A percentile compares a stretch with the other conserved stretches of the same genome.
These are phyloP conservation scores for Candida sphagnicola DNA, from an alignment of 805 yeast species.

Conservation along the genomic window DNA sequence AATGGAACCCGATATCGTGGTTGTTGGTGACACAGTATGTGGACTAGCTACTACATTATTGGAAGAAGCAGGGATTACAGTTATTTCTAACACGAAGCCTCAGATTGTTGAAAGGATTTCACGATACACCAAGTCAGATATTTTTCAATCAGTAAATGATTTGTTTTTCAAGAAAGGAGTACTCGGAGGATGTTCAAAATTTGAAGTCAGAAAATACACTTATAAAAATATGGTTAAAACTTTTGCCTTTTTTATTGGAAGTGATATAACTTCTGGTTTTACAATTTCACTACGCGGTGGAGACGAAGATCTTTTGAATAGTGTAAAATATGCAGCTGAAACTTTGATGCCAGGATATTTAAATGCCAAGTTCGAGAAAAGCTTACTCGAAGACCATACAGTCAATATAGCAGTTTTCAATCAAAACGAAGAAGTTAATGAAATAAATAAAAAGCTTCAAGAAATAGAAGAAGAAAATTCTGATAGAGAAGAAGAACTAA, in stretches of 20 bases:
- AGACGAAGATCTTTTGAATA: constrained; percentile 53
- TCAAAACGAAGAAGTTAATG: constrained; percentile 10
- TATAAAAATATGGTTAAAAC: constrained; percentile 58
- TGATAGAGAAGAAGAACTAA: constrained; percentile 9
- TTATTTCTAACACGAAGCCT: constrained; percentile 75
- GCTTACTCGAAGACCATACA: constrained; percentile 22
- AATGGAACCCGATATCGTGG: constrained; percentile 71
- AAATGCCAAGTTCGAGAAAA: constrained; percentile 71
- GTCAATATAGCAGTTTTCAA: constrained; percentile 10
- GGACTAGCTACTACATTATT: constrained; percentile 75
- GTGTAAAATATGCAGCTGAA: constrained; percentile 74
- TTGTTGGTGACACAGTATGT: constrained; percentile 75
- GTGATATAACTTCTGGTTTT: constrained; percentile 69
- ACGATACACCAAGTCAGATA: constrained; percentile 76
- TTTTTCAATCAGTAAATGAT: constrained; percentile 82
- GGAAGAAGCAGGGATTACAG: constrained; percentile 73
- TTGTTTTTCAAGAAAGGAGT: constrained; percentile 56
- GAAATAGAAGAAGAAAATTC: constrained; percentile 10
- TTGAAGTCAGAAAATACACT: constrained; percentile 67
- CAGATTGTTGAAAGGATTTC: constrained; percentile 78
- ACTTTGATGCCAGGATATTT: constrained; percentile 76
- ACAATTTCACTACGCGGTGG: constrained; percentile 87
- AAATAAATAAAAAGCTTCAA: constrained; percentile 9
- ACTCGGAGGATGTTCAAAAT: constrained; percentile 69
- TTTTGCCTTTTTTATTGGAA: constrained; percentile 75